Base-by-base conservation (phyloP, 1,284 basidiomycete species). In the Cutaneotrichosporon dermatis region DNA sequence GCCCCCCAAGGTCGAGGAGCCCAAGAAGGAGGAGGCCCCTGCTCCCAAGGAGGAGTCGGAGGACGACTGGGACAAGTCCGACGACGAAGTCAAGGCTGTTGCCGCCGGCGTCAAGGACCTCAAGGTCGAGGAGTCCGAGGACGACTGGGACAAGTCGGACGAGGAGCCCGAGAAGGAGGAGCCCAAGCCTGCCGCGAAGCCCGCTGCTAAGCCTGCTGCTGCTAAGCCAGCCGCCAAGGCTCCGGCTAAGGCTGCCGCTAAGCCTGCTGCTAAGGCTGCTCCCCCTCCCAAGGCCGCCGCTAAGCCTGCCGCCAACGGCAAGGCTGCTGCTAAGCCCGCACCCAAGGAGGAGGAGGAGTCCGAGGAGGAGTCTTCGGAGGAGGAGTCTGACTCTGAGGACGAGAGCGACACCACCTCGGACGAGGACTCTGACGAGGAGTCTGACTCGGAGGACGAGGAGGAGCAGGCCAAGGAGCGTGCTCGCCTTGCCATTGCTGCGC, bases 401-500 rank as follows among this genome's bases (percentile, higher is more conserved):
- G 66, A 64, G 56, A 81, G 75, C n/a, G 79, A 80, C 11, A 79
- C 79, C 4, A 76, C 80, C 51, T 65, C 69, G 15, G 66, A 68
- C 10, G 69, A 68, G 15, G 66, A 69, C 39, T 68, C 71, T 4
- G 81, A 82, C 46, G 76, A 74, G 10, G 79, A 76, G 40, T 80
- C 80, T 10, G 79, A 79, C 9, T 79, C 78, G 35, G 79, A 82
- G 37, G 89, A 89, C 59, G 80, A 89, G 75, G 85, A 85, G 11
- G 87, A 87, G 49, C 83, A 89, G 76, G 82, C 82, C 66, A 97
- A 95, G 79, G 88, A 87, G 0, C 89, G 91, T 66, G 92, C 93
- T 9, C 87, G 88, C 49, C 86, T 85, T 41, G 85, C 92, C 45
- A 84, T 89, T 57, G 84, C 86, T 56, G 89, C 92, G 69, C 88